phyloP scores from a whole-genome alignment of 306 rosid genomes.

The Rosa lucieae region DNA sequence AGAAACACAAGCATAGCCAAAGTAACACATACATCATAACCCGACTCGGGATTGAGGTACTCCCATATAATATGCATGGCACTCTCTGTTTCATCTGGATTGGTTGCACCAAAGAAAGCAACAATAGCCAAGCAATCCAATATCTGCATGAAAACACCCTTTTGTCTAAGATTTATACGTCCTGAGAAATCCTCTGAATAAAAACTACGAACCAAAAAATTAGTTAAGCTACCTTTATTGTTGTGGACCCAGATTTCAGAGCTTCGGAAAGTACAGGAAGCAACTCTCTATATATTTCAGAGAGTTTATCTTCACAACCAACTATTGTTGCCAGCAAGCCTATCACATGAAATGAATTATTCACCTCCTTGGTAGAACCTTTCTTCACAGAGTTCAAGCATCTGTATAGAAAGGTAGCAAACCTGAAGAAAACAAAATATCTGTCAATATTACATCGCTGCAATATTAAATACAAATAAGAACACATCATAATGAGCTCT shows the following conservation, averaged over 20 bases:
- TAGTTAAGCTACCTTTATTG: constrained; percentile 13
- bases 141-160: constrained; percentile 21
- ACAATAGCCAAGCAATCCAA: constrained; percentile 38
- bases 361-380: constrained; percentile 32
- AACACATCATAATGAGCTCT: neutral
- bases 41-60: constrained; percentile 22
- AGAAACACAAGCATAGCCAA: neutral
- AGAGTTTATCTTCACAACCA: constrained; percentile 12
- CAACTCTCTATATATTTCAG: constrained; percentile 28
- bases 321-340: constrained; percentile 37
- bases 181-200: neutral
- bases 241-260: constrained; percentile 12
- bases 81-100: constrained; percentile 27
- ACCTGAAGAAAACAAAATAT: constrained; percentile 24
- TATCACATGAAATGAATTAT: constrained; percentile 25
- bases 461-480: neutral
- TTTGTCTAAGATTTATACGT: neutral
- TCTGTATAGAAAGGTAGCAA: constrained; percentile 27
- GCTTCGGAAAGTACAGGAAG: constrained; percentile 18
- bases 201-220: neutral
- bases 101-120: constrained; percentile 33
- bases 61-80: constrained; percentile 40
- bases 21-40: constrained; percentile 17
- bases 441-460: neutral
- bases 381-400: constrained; percentile 22